Base-by-base conservation (phyloP, 768 basidiomycete species). In the Tulasnella sp. region DNA sequence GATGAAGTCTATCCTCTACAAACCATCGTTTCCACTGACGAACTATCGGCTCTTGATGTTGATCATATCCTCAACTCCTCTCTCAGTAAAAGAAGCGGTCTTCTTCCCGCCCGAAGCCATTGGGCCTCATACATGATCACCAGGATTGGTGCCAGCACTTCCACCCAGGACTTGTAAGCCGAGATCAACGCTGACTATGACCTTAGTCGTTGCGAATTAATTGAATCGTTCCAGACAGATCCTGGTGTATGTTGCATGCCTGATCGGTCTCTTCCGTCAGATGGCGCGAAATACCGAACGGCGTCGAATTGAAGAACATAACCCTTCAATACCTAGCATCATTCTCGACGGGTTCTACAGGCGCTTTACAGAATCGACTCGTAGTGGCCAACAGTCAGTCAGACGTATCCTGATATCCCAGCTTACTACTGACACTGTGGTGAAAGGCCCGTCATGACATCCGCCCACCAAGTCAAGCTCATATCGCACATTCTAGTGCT, bases 1-100 rank as follows among this genome's bases (percentile, higher is more conserved):
- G 64, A 69, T 69, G 64, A 69, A 34, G 34, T 69, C 18, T 69
- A 69, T 69, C 64, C 64, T 37, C 31, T 69, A 28, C 31, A 69
- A 31, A 18, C 16, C 31, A 37, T 69, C 16, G 64, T 69, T 20
- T 31, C 64, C 28, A 31, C 64, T 34, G 64, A 31, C 5, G 64
- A 69, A 18, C 64, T 69, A 16, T 69, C 64, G 16, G 37, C 64
- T 37, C 34, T 69, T 5, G 64, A 69, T 16, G 64, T 69, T 12
- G 64, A 69, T 5, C 14, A 34, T 37, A 3, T 69, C 2, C 64
- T 54, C 24, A 54, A 24, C 11, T 5, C 54, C 6, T 24, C 54
- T 54, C 54, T 54, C 24, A 12, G n/a, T 7, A 54, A n/a, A 5
- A 22, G 64, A 37, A 37, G 6, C 16, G 34, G 18, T 31, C 18